These are phyloP conservation scores for Candida pini DNA, from an alignment of 805 yeast genomes.

Conservation along the genomic window DNA sequence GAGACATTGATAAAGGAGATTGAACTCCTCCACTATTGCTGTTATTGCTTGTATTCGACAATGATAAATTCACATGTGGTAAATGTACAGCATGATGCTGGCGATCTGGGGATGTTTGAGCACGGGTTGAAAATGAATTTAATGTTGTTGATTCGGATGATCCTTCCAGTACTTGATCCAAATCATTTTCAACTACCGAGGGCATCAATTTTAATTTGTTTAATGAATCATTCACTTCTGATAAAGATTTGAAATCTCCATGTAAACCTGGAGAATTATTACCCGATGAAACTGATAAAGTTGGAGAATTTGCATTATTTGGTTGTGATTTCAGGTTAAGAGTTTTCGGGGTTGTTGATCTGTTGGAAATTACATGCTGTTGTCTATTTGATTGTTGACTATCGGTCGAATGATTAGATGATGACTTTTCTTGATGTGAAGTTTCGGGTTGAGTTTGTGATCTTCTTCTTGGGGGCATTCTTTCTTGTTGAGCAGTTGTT, in stretches of 20 bases:
- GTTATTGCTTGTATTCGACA: slow-evolving; percentile 3
- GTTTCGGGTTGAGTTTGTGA: slow-evolving; percentile 1
- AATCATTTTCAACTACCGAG: slow-evolving; percentile 27
- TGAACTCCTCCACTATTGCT: too few relatives aligned
- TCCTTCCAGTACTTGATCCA: slow-evolving; percentile 25
- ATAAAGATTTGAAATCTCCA: neutral
- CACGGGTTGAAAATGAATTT: neutral
- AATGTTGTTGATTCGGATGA: neutral
- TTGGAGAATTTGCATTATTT: slow-evolving; percentile 11
- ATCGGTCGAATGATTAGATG: slow-evolving; percentile 1
- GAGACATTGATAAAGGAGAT: too few relatives aligned
- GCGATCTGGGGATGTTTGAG: neutral
- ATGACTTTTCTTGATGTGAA: neutral
- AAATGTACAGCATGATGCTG: slow-evolving; percentile 1
- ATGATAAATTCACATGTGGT: slow-evolving; percentile 1
- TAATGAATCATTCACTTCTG: slow-evolving; percentile 2
- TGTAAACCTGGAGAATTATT: slow-evolving; percentile 13
- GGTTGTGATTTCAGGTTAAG: slow-evolving; percentile 10
- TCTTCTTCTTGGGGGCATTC: slow-evolving; percentile 1
- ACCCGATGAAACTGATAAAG: slow-evolving; percentile 11
- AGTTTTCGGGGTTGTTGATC: slow-evolving; percentile 1
- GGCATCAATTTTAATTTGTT: slow-evolving; percentile 27
- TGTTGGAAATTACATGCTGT: too few relatives aligned
- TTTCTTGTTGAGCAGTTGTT: slow-evolving; percentile 10
- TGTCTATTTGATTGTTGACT: neutral